A percentile compares a stretch with the other conserved stretches of the same genome.
phyloP scores from a whole-genome alignment of 257 asterid genomes.

The Solanum microdontum region DNA sequence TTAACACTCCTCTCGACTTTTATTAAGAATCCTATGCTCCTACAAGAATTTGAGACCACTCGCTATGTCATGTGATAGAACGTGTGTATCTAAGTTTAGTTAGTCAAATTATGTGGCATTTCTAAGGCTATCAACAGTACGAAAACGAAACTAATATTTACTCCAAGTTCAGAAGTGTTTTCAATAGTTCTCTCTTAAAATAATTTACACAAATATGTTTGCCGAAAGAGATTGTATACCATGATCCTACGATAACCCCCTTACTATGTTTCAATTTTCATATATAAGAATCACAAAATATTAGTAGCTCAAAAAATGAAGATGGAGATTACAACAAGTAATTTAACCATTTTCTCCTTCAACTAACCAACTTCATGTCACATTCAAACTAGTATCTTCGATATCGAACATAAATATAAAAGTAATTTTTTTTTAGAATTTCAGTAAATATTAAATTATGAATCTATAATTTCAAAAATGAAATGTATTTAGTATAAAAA shows the following conservation, averaged over 20 bases:
- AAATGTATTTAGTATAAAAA: neutral
- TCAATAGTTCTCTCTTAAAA: no score
- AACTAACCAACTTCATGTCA: neutral
- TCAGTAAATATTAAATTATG: neutral
- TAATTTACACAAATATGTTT: neutral
- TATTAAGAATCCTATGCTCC: no score
- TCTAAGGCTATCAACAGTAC: no score
- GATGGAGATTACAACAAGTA: neutral
- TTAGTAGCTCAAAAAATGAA: neutral
- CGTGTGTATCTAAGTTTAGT: no score
- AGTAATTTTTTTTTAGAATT: neutral
- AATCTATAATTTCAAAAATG: neutral
- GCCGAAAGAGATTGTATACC: neutral
- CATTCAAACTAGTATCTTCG: neutral
- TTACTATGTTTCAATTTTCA: neutral
- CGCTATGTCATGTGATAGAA: neutral
- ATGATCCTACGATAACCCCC: neutral
- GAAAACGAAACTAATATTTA: no score
- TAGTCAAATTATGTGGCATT: no score
- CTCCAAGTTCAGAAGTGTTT: no score
- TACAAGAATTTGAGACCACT: no score
- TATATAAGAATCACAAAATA: neutral
- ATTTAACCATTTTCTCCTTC: neutral
- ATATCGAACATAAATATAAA: neutral
- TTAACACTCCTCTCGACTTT: neutral